A percentile compares a stretch with the other conserved stretches of the same genome.
Conservation (phyloP, 1,139 yeast species). For the Yamadazyma kanchanaburiensis region DNA sequence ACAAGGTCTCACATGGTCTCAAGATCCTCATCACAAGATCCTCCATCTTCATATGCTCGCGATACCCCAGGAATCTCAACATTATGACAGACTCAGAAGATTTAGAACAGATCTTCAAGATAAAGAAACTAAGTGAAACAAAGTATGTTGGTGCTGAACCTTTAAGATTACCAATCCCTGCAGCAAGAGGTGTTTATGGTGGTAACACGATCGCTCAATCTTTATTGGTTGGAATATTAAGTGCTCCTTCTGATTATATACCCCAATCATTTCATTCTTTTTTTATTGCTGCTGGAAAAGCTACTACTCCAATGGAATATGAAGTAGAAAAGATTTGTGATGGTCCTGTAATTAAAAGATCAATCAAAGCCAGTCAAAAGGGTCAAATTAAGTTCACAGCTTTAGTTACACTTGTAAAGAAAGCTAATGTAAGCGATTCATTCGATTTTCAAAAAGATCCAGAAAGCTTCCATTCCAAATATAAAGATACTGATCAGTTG, state of each 20-base stretch:
- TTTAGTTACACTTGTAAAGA: constrained; percentile 25
- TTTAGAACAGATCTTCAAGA: constrained; percentile 40
- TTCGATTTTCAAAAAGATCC: constrained; percentile 16
- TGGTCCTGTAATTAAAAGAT: constrained; percentile 21
- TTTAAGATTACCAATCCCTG: constrained; percentile 35
- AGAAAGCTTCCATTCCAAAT: constrained; percentile 20
- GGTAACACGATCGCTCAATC: constrained; percentile 78
- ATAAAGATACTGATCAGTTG: constrained; percentile 28
- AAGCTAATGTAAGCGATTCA: constrained; percentile 7
- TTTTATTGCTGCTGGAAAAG: constrained; percentile 47
- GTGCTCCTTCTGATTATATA: constrained; percentile 22
- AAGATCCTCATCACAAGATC: too few relatives aligned
- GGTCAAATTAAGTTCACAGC: constrained; percentile 28
- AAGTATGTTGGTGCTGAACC: constrained; percentile 38
- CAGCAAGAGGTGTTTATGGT: constrained; percentile 75
- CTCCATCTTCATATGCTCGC: too few relatives aligned
- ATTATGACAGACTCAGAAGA: too few relatives aligned
- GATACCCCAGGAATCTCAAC: too few relatives aligned
- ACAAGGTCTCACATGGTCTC: too few relatives aligned
- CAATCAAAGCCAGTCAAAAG: constrained; percentile 28
- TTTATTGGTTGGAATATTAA: constrained; percentile 57
- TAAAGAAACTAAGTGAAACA: constrained; percentile 26
- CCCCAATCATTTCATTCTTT: constrained; percentile 42
- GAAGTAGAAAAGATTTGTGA: constrained; percentile 51
- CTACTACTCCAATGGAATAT: constrained; percentile 49